Evolutionary conservation across 164 flowering plant genomes (phyloP).

Genomic region (Cinnamomum chago): DNA sequence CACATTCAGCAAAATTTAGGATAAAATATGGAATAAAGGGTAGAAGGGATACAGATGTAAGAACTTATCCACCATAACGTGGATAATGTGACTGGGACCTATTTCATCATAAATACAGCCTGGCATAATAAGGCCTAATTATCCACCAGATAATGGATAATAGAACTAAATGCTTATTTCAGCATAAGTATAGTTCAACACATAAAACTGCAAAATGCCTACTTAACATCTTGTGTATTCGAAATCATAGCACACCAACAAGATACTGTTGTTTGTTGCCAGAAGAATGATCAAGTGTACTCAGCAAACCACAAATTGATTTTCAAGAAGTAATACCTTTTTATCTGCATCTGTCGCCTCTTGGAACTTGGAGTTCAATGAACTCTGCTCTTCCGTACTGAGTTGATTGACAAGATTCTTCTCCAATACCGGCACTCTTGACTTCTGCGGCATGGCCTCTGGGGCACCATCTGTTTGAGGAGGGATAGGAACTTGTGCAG

Average conservation of each 20-base stretch:
- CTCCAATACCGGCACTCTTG: conserved; percentile 76
- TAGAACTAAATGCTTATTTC: neutral
- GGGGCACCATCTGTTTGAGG: conserved; percentile 31
- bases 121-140: too few relatives aligned
- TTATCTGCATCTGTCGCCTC: conserved; percentile 79
- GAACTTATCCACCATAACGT: neutral
- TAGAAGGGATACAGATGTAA: neutral
- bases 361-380: conserved; percentile 63
- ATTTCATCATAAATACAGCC: too few relatives aligned
- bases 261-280: neutral
- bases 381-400: conserved; percentile 73
- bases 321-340: conserved; percentile 37
- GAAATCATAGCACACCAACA: neutral
- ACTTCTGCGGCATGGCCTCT: conserved; percentile 51
- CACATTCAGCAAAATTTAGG: too few relatives aligned
- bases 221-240: neutral
- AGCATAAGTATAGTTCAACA: neutral
- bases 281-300: neutral
- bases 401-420: conserved; percentile 82
- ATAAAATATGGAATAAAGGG: neutral
- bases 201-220: neutral
- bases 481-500: conserved; percentile 32
- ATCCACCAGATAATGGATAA: neutral
- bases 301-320: neutral
- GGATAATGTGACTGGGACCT: neutral